phyloP scores from a whole-genome alignment of 129 eudicot genomes.

The Flaveria linearis region DNA sequence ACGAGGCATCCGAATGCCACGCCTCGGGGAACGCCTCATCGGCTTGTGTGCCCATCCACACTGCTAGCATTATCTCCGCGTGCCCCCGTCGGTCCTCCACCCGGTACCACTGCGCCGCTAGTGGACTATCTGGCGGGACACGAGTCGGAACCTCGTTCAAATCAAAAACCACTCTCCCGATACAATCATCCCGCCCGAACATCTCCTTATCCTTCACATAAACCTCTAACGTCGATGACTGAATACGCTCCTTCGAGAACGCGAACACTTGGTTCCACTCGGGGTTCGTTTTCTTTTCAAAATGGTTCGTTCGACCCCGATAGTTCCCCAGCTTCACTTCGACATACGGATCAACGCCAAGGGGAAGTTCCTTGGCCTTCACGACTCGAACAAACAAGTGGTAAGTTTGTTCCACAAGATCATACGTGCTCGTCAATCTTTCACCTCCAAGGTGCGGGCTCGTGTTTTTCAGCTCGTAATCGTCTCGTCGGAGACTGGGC shows the following conservation, averaged over 20 bases:
- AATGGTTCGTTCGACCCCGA: constrained; percentile 67
- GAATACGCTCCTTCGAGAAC: constrained; percentile 71
- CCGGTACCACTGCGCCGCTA: constrained; percentile 86
- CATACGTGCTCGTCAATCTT: constrained; percentile 62
- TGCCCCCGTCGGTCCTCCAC: constrained; percentile 44
- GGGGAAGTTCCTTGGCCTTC: constrained; percentile 64
- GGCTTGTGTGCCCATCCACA: constrained; percentile 94
- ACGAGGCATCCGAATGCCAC: constrained; percentile 85
- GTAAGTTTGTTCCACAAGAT: constrained; percentile 73
- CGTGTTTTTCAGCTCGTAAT: constrained; percentile 65
- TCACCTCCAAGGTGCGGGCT: constrained; percentile 62
- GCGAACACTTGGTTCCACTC: constrained; percentile 91
- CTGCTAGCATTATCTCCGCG: constrained; percentile 69
- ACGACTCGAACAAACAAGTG: constrained; percentile 76
- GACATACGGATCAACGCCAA: constrained; percentile 60
- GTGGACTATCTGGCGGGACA: constrained; percentile 85
- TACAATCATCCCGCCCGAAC: constrained; percentile 68
- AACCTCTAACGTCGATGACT: constrained; percentile 67
- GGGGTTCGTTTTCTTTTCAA: constrained; percentile 59
- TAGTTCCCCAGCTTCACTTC: constrained; percentile 84
- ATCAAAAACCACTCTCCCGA: constrained; percentile 73
- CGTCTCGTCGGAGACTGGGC: constrained; percentile 41
- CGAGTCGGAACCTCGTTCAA: constrained; percentile 71
- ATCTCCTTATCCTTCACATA: constrained; percentile 63
- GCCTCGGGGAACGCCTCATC: constrained; percentile 56